Evolutionary conservation across 2,329 filamentous ascomycete species (phyloP), one percentile per base, ranked within the genome.

Genomic region (Hawksworthiomyces lignivorus): DNA sequence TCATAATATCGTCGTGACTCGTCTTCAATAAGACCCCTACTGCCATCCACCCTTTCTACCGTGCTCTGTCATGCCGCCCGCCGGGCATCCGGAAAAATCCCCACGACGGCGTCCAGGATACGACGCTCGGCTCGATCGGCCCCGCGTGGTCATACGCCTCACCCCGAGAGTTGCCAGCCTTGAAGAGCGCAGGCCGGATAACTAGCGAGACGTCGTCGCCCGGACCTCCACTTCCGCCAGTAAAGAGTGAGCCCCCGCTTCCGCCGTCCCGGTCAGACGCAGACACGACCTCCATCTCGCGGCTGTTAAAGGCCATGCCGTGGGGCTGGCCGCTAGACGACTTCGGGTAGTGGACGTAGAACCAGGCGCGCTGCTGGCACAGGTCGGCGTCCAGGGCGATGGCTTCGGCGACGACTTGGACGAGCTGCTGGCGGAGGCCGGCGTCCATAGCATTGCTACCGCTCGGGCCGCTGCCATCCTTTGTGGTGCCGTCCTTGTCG

Each of bases 311-410:
- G 1, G 43, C 22, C 46, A 48, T 48, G 17, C 46, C 46, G 26
- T 40, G 41, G 2, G 30, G 43, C 18, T 35, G 29, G 6, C 40
- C 39, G 18, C 32, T 40, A 4, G 33, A 14, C 12, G 42, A 27
- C 2, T 19, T 35, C 20, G 46, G 46, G 20, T 40, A 45, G 14
- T 35, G 42, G 12, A 48, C 36, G 20, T 45, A 45, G 20, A 34
- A 48, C 39, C 39, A 43, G 7, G 46, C 35, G 12, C 43, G 36
- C 30, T 48, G 46, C 29, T 45, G 46, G 39, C 43, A 45, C 26
- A 48, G 39, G 22, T 48, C 43, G 22, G 28, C 37, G 14, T 48
- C 46, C 12, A 48, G 36, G 11, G 18, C 39, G 15, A 43, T 32
- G 30, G 43, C 46, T 4, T 32, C 34, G 20, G 15, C 24, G 14